Conservation (phyloP, 208 protist species). For the Leishmania arabica region DNA sequence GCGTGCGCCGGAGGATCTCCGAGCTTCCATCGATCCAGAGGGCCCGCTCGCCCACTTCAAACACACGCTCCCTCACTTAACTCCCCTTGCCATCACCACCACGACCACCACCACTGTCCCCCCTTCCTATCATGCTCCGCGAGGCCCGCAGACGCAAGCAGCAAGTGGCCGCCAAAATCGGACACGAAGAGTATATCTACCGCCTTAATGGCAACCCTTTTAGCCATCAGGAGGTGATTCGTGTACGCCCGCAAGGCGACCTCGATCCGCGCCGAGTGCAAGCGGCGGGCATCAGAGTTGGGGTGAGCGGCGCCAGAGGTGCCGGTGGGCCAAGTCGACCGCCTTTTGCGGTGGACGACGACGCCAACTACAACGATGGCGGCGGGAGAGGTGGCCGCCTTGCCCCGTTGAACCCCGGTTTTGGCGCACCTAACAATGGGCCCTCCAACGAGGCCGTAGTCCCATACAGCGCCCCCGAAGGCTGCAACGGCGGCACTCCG, state of each 20-base stretch:
- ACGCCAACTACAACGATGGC: slow-evolving; percentile 9
- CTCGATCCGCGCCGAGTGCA: slow-evolving; percentile 16
- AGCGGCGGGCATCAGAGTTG: slow-evolving; percentile 9
- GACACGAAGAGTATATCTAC: slow-evolving; percentile 81
- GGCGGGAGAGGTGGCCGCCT: slow-evolving; percentile 12
- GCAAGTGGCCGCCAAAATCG: slow-evolving; percentile 79
- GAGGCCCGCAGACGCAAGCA: slow-evolving; percentile 61
- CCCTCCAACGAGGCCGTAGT: slow-evolving; percentile 3
- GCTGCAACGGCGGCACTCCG: neutral
- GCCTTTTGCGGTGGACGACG: slow-evolving; percentile 35
- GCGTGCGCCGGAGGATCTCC: neutral
- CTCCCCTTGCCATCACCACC: neutral
- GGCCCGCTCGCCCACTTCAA: slow-evolving; percentile 11
- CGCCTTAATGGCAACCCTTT: slow-evolving; percentile 46
- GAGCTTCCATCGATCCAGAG: neutral
- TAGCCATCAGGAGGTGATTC: slow-evolving; percentile 26
- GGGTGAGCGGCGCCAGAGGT: neutral
- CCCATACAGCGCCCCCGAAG: neutral
- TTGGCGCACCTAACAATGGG: slow-evolving; percentile 2
- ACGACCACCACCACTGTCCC: no score
- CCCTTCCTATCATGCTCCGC: slow-evolving; percentile 36
- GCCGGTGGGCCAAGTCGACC: slow-evolving; percentile 5
- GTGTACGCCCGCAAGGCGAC: slow-evolving; percentile 33
- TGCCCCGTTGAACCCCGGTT: slow-evolving; percentile 21
- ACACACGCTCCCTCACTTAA: neutral